Evolutionary conservation across 108 stramenopile species (phyloP), one percentile per base, ranked within the genome.

Genomic region (Pseudonitzschia pungens): DNA sequence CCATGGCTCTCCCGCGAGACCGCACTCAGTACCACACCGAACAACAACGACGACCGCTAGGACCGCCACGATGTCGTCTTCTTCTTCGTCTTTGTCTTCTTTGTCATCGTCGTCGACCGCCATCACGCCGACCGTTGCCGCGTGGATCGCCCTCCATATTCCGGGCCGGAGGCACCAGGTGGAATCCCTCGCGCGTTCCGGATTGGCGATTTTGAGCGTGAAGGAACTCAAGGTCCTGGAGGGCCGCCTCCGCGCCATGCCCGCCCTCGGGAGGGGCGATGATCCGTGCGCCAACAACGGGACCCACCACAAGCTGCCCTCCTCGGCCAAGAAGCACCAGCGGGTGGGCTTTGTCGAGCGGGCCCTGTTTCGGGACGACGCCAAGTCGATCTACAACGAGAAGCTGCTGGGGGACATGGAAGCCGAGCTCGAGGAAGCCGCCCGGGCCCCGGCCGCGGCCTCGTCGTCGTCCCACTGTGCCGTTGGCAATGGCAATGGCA

Each of bases 311-410:
- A 18, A 5, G n/a, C 20, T 62, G 31, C 60, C 33, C 33, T 40
- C 32, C n/a, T 48, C 44, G 6, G 66, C 66, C 27, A 67, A 67
- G 44, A 67, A 67, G 16, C 44, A 48, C n/a, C 66, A 48, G 24
- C n/a, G 44, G 8, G 28, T 67, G 45, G 66, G 50, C 24, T 48
- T 26, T 27, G 14, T 67, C 12, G 41, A 24, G 7, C 24, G 66
- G 36, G 42, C 22, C 22, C 29, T 67, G 4, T 67, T 48, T 22
- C 43, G 45, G 43, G 45, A 67, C 44, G 22, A 50, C 8, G 24
- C 31, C 21, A 50, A 45, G 28, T 26, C 66, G 45, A 26, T 0
- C 20, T 8, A 5, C 27, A 67, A 67, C 28, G 44, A 67, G 10
- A 22, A 24, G 14, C 28, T 67, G 6, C 12, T 67, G 44, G 9